Percentiles rank a stretch among this genome's conserved stretches.
Conservation (phyloP, 208 protist species). For the Acanthamoeba lenticulata region DNA sequence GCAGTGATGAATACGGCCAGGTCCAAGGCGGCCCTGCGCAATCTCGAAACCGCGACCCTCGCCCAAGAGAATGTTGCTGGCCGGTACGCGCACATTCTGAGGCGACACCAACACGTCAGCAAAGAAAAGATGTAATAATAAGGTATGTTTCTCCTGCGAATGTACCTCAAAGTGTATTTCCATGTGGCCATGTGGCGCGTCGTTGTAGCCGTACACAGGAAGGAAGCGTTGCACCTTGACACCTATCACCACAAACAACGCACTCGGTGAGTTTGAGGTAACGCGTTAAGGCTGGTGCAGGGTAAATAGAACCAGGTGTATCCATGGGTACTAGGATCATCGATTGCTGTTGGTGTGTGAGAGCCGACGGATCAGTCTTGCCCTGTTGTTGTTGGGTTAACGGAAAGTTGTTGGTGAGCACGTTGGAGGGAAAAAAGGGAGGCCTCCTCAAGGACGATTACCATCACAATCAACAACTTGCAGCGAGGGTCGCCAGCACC, state of each 20-base stretch:
- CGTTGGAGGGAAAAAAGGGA: not conserved
- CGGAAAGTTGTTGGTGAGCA: not conserved
- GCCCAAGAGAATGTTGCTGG: conserved; percentile 84
- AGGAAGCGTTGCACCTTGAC: conserved; percentile 83
- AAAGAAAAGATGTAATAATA: not conserved
- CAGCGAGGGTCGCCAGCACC: conserved; percentile 73
- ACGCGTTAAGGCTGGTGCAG: not conserved
- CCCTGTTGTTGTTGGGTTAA: too few species aligned
- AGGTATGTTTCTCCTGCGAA: too few species aligned
- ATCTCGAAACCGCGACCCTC: conserved; percentile 90
- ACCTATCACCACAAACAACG: conserved; percentile 65
- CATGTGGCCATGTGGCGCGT: conserved; percentile 86
- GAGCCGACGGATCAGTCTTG: conserved; percentile 75
- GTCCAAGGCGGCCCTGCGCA: conserved; percentile 86
- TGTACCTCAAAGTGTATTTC: conserved; percentile 80
- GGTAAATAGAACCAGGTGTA: not conserved
- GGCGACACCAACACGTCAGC: not conserved
- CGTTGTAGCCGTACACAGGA: conserved; percentile 87
- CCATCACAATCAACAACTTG: conserved; percentile 66
- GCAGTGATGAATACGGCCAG: conserved; percentile 92
- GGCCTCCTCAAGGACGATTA: conserved; percentile 57
- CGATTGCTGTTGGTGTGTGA: conserved; percentile 84
- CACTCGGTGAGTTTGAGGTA: not conserved
- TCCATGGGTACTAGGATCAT: conserved; percentile 91
- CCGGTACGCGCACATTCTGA: conserved; percentile 86